A percentile compares a stretch with the other conserved stretches of the same genome.
These are phyloP conservation scores for Kuraishia ogatae DNA, from an alignment of 805 yeast genomes.

Conservation along the genomic window DNA sequence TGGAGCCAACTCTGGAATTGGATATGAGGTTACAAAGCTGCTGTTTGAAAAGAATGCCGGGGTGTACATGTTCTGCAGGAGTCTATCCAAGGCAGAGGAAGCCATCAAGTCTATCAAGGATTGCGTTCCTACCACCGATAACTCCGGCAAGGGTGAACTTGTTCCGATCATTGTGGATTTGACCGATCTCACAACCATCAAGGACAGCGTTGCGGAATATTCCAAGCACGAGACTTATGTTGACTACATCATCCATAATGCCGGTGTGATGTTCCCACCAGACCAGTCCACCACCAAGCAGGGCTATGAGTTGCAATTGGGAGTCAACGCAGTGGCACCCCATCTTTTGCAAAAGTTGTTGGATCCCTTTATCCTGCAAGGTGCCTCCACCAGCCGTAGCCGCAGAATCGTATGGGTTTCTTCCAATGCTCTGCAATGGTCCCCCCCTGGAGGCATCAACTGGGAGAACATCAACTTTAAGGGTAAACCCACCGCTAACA, in stretches of 20 bases:
- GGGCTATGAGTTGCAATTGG: constrained; percentile 37
- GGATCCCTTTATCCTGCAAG: constrained; percentile 25
- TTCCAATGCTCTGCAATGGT: constrained; percentile 25
- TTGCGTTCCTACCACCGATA: constrained; percentile 10
- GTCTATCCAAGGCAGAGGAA: constrained; percentile 18
- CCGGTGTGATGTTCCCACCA: constrained; percentile 35
- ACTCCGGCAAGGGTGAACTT: constrained; percentile 7
- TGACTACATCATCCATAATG: constrained; percentile 32
- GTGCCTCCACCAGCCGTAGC: constrained; percentile 14
- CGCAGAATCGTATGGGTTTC: constrained; percentile 38
- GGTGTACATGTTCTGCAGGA: constrained; percentile 29
- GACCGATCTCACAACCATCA: constrained; percentile 32
- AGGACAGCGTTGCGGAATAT: constrained; percentile 24
- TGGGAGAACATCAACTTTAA: constrained; percentile 4
- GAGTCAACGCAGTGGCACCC: constrained; percentile 38
- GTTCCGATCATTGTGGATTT: constrained; percentile 23
- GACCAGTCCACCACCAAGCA: constrained; percentile 26
- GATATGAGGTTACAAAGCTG: constrained; percentile 22
- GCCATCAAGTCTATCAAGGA: constrained; percentile 19
- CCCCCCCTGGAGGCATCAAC: constrained; percentile 7
- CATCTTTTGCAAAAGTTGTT: constrained; percentile 31
- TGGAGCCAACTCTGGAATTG: constrained; percentile 26
- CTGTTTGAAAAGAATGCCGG: constrained; percentile 24
- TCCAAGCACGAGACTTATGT: constrained; percentile 16
- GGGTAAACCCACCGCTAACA: neutral